Base-by-base conservation (phyloP, 768 basidiomycete genomes). In the Suillus alpinus region DNA sequence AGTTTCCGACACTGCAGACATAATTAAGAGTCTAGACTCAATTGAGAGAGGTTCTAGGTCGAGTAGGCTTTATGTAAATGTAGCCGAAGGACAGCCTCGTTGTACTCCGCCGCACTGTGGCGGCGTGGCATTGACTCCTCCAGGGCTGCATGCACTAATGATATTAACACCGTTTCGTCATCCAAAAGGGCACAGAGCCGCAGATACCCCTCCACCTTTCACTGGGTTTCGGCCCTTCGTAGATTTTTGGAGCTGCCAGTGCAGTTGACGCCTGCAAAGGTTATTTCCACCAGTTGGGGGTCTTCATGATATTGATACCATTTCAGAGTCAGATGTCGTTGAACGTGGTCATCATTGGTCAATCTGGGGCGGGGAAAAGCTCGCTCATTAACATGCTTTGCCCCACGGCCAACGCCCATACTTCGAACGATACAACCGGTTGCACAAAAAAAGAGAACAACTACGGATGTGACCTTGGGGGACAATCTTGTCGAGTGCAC, bases 401-500 rank as follows among this genome's bases (percentile, higher is more conserved):
- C 7, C 16, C 7, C 0, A 1, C 0, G 3, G 51, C 20, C 51
- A 14, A n/a, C 3, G 34, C 32, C 20, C 1, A 0, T 52, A 5
- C 4, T 1, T 34, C 32, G 13, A 1, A 1, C 6, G 14, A 55
- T 2, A 0, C 23, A 26, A 3, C 0, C 0, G 9, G 23, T 6
- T 55, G 52, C 36, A 55, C 52, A 6, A 1, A 0, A 13, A 1
- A 0, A 26, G 36, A 6, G 9, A 1, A 0, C 26, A 4, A 4
- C 20, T 53, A 53, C 51, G 0, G 0, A 53, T 53, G 51, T 5
- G 0, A 14, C 20, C 20, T 53, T 23, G 32, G 34, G 7, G 3
- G 0, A 23, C 6, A 2, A 3, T 36, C 7, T 4, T 47, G 34
- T 14, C 20, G 4, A 26, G 5, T 55, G 18, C 53, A 55, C 16